Base-by-base conservation (phyloP, 176 grass and related monocot species). In the Puccinellia tenuiflora region DNA sequence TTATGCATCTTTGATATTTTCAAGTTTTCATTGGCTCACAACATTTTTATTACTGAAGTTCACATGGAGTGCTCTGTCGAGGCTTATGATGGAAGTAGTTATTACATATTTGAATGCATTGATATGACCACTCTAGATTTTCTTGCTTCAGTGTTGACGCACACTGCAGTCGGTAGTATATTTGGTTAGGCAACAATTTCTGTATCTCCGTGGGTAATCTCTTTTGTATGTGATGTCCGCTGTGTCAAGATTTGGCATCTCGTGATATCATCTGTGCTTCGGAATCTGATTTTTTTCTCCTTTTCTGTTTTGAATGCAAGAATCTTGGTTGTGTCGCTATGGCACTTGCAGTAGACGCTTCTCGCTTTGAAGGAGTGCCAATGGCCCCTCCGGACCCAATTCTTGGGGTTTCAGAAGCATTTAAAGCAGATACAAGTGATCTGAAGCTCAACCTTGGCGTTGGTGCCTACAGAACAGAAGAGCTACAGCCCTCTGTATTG, bases 371-470 rank as follows among this genome's bases (percentile, higher is more conserved):
- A 70, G 87, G 91, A 74, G 93, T 98, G 67, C 84, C 93, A 0
- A 98, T 93, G 93, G 96, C 96, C 16, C 96, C 96, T 79, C 92
- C 93, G 75, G 93, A 98, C 30, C 96, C 96, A 5, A 98, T 98
- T 84, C 96, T 98, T 47, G 93, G 96, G 54, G 96, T 93, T 61
- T 98, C 96, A 42, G 93, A 96, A 88, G 91, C 96, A 71, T 95
- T 95, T 81, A 98, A 69, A 87, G 87, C 93, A n/a, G 89, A 94
- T 71, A 93, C 75, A 65, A 99, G 59, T 81, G 90, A 99, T 21
- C 75, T 85, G 28, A 99, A 99, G 68, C 96, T 99, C 62, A 98
- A 98, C 77, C 96, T 98, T 56, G 89, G 96, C 20, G 93, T 98
- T 62, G 93, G 96, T 62, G 96, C 96, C n/a, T 98, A 93, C n/a